Evolutionary conservation across 768 basidiomycete species (phyloP).

Genomic region (Tricholoma terreum): DNA sequence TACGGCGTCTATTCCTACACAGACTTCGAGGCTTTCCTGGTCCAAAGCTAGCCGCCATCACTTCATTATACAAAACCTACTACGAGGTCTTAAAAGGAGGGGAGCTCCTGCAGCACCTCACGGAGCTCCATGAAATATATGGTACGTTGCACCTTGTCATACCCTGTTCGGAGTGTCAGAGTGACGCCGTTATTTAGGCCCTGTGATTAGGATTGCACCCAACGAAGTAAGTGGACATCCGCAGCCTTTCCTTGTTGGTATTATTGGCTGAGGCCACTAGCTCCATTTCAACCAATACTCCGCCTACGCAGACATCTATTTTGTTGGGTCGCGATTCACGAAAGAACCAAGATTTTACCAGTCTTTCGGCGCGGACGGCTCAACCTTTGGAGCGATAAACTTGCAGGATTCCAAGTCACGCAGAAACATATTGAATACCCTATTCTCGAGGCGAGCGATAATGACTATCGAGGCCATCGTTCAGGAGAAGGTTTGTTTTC

Average conservation of each 20-base stretch:
- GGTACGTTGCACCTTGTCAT: slow-evolving; percentile 18
- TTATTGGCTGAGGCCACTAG: slow-evolving; percentile 16
- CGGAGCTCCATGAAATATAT: slow-evolving; percentile 29
- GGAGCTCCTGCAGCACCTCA: slow-evolving; percentile 27
- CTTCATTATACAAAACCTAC: slow-evolving; percentile 32
- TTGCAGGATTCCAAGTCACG: slow-evolving; percentile 30
- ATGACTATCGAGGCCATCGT: slow-evolving; percentile 34
- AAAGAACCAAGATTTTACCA: slow-evolving; percentile 38
- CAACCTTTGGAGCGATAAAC: slow-evolving; percentile 35
- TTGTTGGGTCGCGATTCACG: slow-evolving; percentile 30
- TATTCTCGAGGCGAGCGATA: slow-evolving; percentile 38
- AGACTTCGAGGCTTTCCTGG: slow-evolving; percentile 34
- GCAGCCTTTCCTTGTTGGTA: neutral
- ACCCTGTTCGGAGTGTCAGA: neutral
- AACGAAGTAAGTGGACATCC: slow-evolving; percentile 28
- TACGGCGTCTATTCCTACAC: slow-evolving; percentile 30
- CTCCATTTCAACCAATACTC: slow-evolving; percentile 36
- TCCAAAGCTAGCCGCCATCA: slow-evolving; percentile 30
- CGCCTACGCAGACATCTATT: slow-evolving; percentile 35
- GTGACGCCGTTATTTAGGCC: slow-evolving; percentile 20
- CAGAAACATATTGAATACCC: slow-evolving; percentile 29
- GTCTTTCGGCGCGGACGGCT: slow-evolving; percentile 33
- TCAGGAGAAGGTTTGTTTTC: slow-evolving; percentile 25
- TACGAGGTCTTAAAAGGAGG: slow-evolving; percentile 33
- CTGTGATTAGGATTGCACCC: slow-evolving; percentile 38